phyloP scores from a whole-genome alignment of 208 protist species.

The Naegleria gruberi region DNA sequence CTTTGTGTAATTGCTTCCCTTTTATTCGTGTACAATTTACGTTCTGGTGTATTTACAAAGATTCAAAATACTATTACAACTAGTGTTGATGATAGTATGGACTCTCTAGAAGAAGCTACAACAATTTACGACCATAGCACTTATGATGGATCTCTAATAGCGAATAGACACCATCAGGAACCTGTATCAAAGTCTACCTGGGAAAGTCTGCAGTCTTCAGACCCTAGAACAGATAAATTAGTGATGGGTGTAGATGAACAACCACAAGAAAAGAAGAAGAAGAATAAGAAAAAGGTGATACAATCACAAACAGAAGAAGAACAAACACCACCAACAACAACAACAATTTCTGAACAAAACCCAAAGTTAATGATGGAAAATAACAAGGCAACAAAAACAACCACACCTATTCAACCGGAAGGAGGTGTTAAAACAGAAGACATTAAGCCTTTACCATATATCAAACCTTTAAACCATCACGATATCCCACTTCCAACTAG shows the following conservation, averaged over 20 bases:
- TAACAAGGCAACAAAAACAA: neutral
- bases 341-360: neutral
- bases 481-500: no score
- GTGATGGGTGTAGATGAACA: no score
- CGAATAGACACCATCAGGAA: neutral
- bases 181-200: neutral
- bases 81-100: neutral
- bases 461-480: neutral
- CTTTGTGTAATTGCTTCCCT: neutral
- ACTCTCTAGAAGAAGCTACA: neutral
- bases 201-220: neutral
- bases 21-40: neutral
- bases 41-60: neutral
- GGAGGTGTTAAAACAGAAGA: neutral
- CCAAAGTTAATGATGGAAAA: neutral
- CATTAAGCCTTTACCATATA: neutral
- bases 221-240: neutral
- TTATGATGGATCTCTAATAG: neutral
- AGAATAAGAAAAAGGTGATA: neutral
- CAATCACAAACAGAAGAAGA: neutral
- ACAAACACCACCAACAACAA: neutral
- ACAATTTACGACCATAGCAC: neutral
- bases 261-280: neutral
- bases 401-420: neutral
- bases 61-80: neutral